phyloP scores from a whole-genome alignment of 208 protist species.

The Trypanosoma brucei region DNA sequence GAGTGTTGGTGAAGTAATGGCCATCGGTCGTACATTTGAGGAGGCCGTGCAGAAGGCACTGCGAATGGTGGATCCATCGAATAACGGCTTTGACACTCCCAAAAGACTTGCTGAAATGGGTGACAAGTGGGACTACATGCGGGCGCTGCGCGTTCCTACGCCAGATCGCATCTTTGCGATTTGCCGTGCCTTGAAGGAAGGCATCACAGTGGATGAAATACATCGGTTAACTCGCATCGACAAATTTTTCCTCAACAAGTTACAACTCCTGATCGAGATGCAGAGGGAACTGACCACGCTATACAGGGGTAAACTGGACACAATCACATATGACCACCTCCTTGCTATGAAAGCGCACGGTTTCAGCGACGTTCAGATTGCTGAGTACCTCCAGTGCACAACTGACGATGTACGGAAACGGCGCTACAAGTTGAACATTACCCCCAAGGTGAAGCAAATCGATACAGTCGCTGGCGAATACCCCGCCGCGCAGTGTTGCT shows the following conservation, averaged over 20 bases:
- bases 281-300: constrained; percentile 25
- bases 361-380: constrained; percentile 94
- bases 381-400: constrained; percentile 49
- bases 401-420: constrained; percentile 48
- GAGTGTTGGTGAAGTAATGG: constrained; percentile 97
- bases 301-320: constrained; percentile 31
- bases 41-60: constrained; percentile 97
- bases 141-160: constrained; percentile 65
- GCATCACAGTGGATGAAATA: constrained; percentile 88
- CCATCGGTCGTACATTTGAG: constrained; percentile 97
- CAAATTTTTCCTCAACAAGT: constrained; percentile 96
- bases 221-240: constrained; percentile 94
- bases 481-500: constrained; percentile 92
- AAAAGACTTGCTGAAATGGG: constrained; percentile 31
- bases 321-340: constrained; percentile 55
- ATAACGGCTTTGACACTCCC: constrained; percentile 85
- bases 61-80: constrained; percentile 92
- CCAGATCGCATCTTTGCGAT: constrained; percentile 85
- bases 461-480: constrained; percentile 98
- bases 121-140: constrained; percentile 76
- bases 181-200: constrained; percentile 66
- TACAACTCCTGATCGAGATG: constrained; percentile 85
- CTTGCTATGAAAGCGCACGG: constrained; percentile 87
- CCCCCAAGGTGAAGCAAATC: constrained; percentile 95
- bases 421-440: constrained; percentile 68